Evolutionary conservation across 2,329 filamentous ascomycete species (phyloP).

Genomic region (Apiospora saccharicola): DNA sequence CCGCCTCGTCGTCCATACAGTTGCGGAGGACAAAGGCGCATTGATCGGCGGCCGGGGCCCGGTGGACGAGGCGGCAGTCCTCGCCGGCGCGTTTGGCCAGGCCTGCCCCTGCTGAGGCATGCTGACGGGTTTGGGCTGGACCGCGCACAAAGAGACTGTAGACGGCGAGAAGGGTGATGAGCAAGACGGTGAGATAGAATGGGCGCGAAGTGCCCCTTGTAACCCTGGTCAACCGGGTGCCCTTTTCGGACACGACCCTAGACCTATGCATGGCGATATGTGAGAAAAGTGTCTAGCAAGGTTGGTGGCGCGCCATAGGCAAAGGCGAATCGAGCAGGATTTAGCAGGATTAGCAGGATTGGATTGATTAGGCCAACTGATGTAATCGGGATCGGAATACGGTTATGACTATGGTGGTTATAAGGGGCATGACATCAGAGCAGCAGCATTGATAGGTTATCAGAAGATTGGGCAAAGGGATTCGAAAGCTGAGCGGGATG

Average conservation of each 20-base stretch:
- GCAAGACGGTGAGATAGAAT: constrained; percentile 55
- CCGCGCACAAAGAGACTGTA: constrained; percentile 49
- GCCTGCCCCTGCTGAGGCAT: constrained; percentile 25
- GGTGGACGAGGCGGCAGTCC: constrained; percentile 82
- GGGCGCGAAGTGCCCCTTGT: constrained; percentile 55
- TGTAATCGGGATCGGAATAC: not conserved
- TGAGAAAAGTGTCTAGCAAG: not conserved
- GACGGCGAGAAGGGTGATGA: constrained; percentile 55
- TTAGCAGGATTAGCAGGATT: too few relatives aligned
- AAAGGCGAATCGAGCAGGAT: not conserved
- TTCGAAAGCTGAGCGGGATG: constrained; percentile 8
- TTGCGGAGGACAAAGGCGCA: constrained; percentile 85
- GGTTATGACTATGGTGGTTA: not conserved
- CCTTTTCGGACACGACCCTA: constrained; percentile 20
- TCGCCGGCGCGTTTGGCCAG: constrained; percentile 38
- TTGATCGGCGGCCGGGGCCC: constrained; percentile 74
- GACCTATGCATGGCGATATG: constrained; percentile 1
- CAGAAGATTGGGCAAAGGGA: not conserved
- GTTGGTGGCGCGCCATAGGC: constrained; percentile 8
- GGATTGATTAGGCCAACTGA: not conserved
- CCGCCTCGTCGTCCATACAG: constrained; percentile 88
- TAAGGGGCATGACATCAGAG: constrained; percentile 14
- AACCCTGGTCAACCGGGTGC: constrained; percentile 33
- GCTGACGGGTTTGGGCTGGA: constrained; percentile 30
- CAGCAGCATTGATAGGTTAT: not conserved